phyloP scores from a whole-genome alignment of 371 early-diverging fungal genomes.

The Mucor velutinosus region DNA sequence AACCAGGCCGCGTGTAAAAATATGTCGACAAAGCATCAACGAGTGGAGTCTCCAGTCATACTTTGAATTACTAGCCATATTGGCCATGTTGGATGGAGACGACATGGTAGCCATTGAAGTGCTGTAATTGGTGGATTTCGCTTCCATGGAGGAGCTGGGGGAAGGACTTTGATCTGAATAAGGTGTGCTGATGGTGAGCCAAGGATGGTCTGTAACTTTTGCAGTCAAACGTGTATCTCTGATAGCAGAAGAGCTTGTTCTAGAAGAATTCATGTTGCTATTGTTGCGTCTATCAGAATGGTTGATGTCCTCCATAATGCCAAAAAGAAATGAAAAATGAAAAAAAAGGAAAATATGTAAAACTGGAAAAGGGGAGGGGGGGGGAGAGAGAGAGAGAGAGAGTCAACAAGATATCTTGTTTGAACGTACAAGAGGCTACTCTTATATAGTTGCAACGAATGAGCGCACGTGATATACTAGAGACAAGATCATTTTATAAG shows the following conservation, averaged over 20 bases:
- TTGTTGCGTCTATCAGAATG: not conserved
- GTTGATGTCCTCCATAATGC: not conserved
- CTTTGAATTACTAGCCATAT: constrained; percentile 6
- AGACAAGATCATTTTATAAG: constrained; percentile 86
- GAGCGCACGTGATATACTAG: constrained; percentile 19
- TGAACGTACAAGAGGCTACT: constrained; percentile 71
- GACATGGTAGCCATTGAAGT: not conserved
- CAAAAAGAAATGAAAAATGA: not conserved
- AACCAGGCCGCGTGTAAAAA: constrained; percentile 53
- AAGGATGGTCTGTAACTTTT: constrained; percentile 31
- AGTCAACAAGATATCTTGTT: not conserved
- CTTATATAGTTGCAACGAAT: not conserved
- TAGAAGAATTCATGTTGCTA: not conserved
- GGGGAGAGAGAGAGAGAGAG: constrained; percentile 35
- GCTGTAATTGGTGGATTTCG: not conserved
- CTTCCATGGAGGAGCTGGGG: not conserved
- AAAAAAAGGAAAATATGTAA: not conserved
- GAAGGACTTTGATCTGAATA: constrained; percentile 7
- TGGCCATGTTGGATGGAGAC: not conserved
- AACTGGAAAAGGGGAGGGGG: not conserved
- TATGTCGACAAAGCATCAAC: constrained; percentile 49
- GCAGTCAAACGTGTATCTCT: not conserved
- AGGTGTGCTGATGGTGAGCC: constrained; percentile 4
- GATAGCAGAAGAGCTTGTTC: not conserved
- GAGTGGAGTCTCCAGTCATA: constrained; percentile 51